A percentile compares a stretch with the other conserved stretches of the same genome.
phyloP scores from a whole-genome alignment of 1,284 basidiomycete species.

The Microbotryum intermedium region DNA sequence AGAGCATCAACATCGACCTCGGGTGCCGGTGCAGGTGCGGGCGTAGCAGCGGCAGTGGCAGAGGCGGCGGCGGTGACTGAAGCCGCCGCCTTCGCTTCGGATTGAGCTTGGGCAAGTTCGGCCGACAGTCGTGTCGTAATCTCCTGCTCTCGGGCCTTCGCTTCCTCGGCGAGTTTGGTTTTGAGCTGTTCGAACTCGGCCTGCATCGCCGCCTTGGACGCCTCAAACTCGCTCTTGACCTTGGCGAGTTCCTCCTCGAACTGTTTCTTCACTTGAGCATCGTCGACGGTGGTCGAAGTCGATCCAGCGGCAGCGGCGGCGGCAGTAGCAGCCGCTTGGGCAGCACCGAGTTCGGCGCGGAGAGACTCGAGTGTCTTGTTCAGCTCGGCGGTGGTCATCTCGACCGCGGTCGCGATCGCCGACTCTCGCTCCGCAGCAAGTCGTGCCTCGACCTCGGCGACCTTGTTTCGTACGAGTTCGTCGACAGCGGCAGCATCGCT shows the following conservation, averaged over 20 bases:
- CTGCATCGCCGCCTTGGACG: slow-evolving; percentile 19
- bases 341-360: slow-evolving; percentile 11
- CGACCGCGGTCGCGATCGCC: slow-evolving; percentile 19
- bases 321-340: background rate
- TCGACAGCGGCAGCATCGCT: slow-evolving; percentile 20
- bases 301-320: background rate
- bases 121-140: slow-evolving; percentile 15
- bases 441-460: slow-evolving; percentile 17
- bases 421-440: slow-evolving; percentile 17
- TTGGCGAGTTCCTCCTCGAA: slow-evolving; percentile 8
- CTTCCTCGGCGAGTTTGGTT: slow-evolving; percentile 13
- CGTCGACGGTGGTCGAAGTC: background rate
- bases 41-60: background rate
- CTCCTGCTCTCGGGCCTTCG: slow-evolving; percentile 22
- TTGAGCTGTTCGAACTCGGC: slow-evolving; percentile 22
- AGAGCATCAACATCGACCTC: slow-evolving; percentile 17
- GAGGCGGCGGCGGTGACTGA: background rate
- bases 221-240: slow-evolving; percentile 18
- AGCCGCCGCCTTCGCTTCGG: slow-evolving; percentile 6
- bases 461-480: slow-evolving; percentile 14
- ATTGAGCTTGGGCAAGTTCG: slow-evolving; percentile 20
- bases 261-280: too few relatives aligned
- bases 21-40: slow-evolving; percentile 1
- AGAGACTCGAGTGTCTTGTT: slow-evolving; percentile 14
- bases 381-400: slow-evolving; percentile 12